Base-by-base conservation (phyloP, 306 rosid species). In the Calophaca sinica region DNA sequence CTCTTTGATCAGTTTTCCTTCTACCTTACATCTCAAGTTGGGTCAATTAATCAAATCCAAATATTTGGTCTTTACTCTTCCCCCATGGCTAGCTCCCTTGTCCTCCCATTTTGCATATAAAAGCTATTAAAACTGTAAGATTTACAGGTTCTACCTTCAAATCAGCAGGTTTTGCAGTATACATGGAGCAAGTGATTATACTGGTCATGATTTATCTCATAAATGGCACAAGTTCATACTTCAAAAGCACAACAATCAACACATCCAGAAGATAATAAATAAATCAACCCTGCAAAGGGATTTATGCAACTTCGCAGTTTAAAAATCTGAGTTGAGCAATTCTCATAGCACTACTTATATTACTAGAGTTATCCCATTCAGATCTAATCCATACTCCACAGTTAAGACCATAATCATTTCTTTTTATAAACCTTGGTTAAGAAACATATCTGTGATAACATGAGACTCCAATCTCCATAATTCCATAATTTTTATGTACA, bases 341-440 rank as follows among this genome's bases (percentile, higher is more conserved):
- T 57, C 42, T 62, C 26, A 36, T 61, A 32, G 53, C 44, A 54
- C 52, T 44, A 46, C 51, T 3, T 36, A 36, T 36, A 38, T 77
- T 62, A 26, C 64, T 54, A 51, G 32, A 35, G 15, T 5, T 3
- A 68, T 50, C 72, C 39, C 38, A 32, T 62, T 45, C 62, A 75
- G 33, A 33, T 48, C 28, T 26, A 75, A 61, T 62, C 55, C 68
- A 60, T 54, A 50, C 59, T 53, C 31, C 59, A 73, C 8, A 42
- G 13, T 20, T 49, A 28, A 42, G 58, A 39, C 14, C 75, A 28
- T 9, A 67, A 46, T 3, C 3, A 32, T 29, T 58, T 39, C n/a
- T 39, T 32, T 15, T 15, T 29, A 7, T 42, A 62, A 41, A 11
- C 50, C 42, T 35, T 2, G 14, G 14, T 49, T 60, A 53, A 68